Evolutionary conservation across 2,329 filamentous ascomycete genomes (phyloP).

Genomic region (Pseudogymnoascus sp.): DNA sequence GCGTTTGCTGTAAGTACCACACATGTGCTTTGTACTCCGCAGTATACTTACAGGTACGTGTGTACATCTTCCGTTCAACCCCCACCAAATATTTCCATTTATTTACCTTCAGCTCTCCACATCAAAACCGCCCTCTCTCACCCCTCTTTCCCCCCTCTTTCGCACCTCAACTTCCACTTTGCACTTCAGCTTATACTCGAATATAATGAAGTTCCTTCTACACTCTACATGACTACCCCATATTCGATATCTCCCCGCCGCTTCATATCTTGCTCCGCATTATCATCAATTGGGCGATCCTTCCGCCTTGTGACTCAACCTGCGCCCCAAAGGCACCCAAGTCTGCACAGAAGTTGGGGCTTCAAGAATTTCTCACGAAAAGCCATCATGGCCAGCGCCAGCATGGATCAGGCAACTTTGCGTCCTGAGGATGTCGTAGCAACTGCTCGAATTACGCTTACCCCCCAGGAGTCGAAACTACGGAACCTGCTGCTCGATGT

Average conservation of each 20-base stretch:
- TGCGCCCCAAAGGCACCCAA: neutral
- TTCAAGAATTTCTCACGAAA: neutral
- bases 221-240: neutral
- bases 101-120: neutral
- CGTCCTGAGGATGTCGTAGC: slow-evolving; percentile 13
- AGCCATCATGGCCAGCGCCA: neutral
- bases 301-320: neutral
- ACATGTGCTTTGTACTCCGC: neutral
- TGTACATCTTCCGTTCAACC: neutral
- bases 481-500: slow-evolving; percentile 73
- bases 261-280: neutral
- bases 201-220: neutral
- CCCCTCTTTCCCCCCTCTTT: neutral
- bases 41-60: neutral
- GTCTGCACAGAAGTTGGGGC: neutral
- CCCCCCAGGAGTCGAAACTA: slow-evolving; percentile 61
- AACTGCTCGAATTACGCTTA: slow-evolving; percentile 45
- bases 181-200: neutral
- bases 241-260: neutral
- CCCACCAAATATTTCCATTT: slow-evolving; percentile 6
- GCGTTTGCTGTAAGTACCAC: neutral
- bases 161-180: neutral
- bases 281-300: neutral
- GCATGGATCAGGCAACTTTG: neutral
- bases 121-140: neutral